phyloP scores from a whole-genome alignment of 2,329 filamentous ascomycete species.

The Trichoderma brevicompactum region DNA sequence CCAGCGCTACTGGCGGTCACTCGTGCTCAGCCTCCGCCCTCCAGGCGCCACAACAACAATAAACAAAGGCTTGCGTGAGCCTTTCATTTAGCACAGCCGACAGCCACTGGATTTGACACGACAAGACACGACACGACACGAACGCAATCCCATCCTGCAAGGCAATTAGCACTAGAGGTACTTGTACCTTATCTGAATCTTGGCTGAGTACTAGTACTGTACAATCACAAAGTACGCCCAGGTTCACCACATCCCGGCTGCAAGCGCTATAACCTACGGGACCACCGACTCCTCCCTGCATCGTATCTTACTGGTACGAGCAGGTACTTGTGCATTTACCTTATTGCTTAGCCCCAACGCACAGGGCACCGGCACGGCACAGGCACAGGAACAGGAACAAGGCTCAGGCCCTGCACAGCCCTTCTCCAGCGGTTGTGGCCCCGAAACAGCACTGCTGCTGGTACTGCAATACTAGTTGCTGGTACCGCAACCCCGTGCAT shows the following conservation, averaged over 20 bases:
- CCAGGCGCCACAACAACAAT: not conserved
- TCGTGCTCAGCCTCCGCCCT: too few relatives aligned
- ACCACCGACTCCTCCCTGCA: slow-evolving; percentile 5
- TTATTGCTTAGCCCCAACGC: slow-evolving; percentile 5
- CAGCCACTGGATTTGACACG: not conserved
- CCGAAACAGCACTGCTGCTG: not conserved
- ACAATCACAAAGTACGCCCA: too few relatives aligned
- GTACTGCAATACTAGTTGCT: not conserved
- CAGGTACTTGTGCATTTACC: slow-evolving; percentile 1
- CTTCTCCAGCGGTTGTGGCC: not conserved
- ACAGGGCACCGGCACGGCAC: slow-evolving; percentile 10
- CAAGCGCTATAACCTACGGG: slow-evolving; percentile 6
- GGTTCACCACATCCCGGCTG: too few relatives aligned
- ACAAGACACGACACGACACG: too few relatives aligned
- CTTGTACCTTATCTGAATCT: too few relatives aligned
- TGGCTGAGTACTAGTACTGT: too few relatives aligned
- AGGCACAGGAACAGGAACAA: slow-evolving; percentile 14
- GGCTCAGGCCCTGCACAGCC: not conserved
- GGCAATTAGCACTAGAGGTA: not conserved
- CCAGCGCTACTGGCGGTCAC: too few relatives aligned
- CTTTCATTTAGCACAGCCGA: slow-evolving; percentile 29
- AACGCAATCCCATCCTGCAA: not conserved
- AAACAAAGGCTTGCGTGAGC: not conserved
- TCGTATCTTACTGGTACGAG: slow-evolving; percentile 1
- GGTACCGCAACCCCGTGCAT: too few relatives aligned